These are phyloP conservation scores for Pichia rugopelliculosa DNA, from an alignment of 805 yeast genomes.

Conservation along the genomic window DNA sequence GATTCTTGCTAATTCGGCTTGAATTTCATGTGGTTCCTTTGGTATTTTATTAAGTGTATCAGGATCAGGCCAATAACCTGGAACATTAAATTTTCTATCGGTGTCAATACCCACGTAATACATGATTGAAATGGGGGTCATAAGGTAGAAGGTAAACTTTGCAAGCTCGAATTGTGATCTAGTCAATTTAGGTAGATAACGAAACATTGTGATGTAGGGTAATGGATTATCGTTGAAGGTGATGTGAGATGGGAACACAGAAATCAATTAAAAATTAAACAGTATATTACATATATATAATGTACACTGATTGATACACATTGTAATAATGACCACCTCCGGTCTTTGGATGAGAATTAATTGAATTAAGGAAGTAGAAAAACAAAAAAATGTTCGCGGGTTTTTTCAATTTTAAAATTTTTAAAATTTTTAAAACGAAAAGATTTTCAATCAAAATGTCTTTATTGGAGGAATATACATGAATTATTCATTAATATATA, in stretches of 20 bases:
- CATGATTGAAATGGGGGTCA: conserved; percentile 89
- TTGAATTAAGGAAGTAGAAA: background rate
- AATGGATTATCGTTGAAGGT: background rate
- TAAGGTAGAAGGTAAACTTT: conserved; percentile 74
- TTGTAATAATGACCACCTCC: too few relatives aligned
- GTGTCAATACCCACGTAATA: conserved; percentile 88
- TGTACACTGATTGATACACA: too few relatives aligned
- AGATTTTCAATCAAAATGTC: background rate
- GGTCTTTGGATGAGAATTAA: too few relatives aligned
- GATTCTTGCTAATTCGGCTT: conserved; percentile 86
- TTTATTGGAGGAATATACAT: background rate
- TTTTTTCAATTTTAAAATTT: background rate
- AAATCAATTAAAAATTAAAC: too few relatives aligned
- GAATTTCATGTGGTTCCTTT: conserved; percentile 85
- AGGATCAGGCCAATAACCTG: conserved; percentile 97
- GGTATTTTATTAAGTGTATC: conserved; percentile 86
- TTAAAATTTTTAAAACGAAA: background rate
- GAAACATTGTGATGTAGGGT: conserved; percentile 1
- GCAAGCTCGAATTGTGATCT: conserved; percentile 50
- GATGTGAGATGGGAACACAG: too few relatives aligned
- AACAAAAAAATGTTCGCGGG: background rate
- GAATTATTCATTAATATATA: too few relatives aligned
- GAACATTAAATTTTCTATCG: conserved; percentile 79
- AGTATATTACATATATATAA: too few relatives aligned
- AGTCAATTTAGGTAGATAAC: conserved; percentile 26